Base-by-base conservation (phyloP, 164 flowering plant genomes). In the Stephania japonica region DNA sequence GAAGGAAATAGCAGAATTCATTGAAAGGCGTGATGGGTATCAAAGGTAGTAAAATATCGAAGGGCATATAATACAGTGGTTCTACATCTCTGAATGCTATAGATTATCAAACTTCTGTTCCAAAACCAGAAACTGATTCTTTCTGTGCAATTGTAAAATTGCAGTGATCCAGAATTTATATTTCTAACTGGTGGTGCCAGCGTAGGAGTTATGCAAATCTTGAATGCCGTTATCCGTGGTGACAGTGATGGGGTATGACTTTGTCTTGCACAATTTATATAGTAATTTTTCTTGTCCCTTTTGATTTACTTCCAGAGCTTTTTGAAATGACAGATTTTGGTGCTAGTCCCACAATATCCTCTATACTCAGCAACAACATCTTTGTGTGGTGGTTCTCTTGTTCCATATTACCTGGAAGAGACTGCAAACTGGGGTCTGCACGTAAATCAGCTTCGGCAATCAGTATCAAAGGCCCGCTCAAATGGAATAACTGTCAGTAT, bases 301-400 rank as follows among this genome's bases (percentile, higher is more conserved):
- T 19, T 56, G 16, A 66, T 50, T 23, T 42, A 71, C 61, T 76
- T 59, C 16, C 38, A 12, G 71, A 32, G 21, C 49, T 11, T 77
- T 71, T n/a, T 69, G 12, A 73, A 4, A 72, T 70, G 61, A 73
- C 85, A 95, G 99, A 81, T 95, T 76, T 77, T 95, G 81, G 99
- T 93, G 70, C 98, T 98, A 59, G 99, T 95, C 77, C 99, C 99
- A 43, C 99, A 93, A 75, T 95, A 95, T 78, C 99, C 99, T n/a
- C 98, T 95, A 47, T 93, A 95, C 80, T 95, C 99, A n/a, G 99
- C 99, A 73, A 72, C 99, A 66, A 95, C 93, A 76, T 71, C 97
- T 70, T 81, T 95, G 32, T 79, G 49, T 76, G 98, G 99, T 65
- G 98, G 99, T 67, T 82, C 97, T 77, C 97, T 95, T 73, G 97